Conservation (phyloP, 305 asterid genomes). For the Fraxinus velutina region DNA sequence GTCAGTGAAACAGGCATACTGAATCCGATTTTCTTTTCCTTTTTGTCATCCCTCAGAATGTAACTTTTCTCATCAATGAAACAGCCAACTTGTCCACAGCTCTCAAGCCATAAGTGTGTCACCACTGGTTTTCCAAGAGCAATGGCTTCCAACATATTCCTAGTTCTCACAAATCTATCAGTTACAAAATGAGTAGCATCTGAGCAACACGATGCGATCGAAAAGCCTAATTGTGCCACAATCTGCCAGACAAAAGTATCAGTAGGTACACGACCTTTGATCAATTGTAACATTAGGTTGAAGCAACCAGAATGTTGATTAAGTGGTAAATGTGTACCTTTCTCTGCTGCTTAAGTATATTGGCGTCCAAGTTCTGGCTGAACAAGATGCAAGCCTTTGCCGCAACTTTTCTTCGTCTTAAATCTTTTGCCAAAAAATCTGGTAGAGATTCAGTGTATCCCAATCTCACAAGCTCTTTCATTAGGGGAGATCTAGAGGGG, state of each 20-base stretch:
- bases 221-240: conserved; percentile 50
- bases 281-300: conserved; percentile 6
- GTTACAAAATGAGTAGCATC: conserved; percentile 74
- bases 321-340: conserved; percentile 41
- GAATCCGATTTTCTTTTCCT: conserved; percentile 69
- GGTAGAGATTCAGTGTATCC: conserved; percentile 51
- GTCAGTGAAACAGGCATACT: conserved; percentile 58
- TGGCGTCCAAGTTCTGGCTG: conserved; percentile 66
- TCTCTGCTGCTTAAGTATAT: conserved; percentile 54
- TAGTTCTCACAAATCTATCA: conserved; percentile 63
- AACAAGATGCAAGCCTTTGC: conserved; percentile 52
- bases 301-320: conserved; percentile 6
- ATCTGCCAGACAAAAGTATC: conserved; percentile 42
- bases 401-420: conserved; percentile 46
- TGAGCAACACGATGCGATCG: conserved; percentile 45
- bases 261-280: conserved; percentile 18
- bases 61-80: conserved; percentile 51
- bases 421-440: conserved; percentile 52
- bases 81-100: conserved; percentile 61
- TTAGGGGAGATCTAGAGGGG: conserved; percentile 46
- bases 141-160: conserved; percentile 73
- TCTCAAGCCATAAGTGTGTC: conserved; percentile 73
- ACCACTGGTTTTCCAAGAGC: conserved; percentile 68
- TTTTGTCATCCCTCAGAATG: conserved; percentile 70
- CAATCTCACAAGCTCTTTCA: conserved; percentile 65